Base-by-base conservation (phyloP, 1,284 basidiomycete species). In the Papiliotrema laurentii region DNA sequence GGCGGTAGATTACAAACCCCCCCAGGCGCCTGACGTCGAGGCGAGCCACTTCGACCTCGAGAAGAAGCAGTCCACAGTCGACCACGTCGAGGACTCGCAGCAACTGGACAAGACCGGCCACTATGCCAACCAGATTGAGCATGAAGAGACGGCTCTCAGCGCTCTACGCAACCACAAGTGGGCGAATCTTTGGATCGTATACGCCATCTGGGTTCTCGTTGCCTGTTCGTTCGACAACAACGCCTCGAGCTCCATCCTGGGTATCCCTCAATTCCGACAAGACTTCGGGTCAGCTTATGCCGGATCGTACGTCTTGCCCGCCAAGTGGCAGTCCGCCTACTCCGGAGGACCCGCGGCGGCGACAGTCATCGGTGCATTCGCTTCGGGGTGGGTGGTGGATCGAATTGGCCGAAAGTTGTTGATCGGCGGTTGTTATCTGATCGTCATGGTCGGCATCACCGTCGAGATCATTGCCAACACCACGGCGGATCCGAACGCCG, bases 291-390 rank as follows among this genome's bases (percentile, higher is more conserved):
- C 19, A 18, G 14, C 24, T 5, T 40, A 41, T 21, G 38, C 11
- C 11, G 46, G 38, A 1, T 9, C 9, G 2, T 49, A 43, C 22
- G 34, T 36, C 24, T 26, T 49, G 25, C 41, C 40, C 7, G 47
- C 47, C n/a, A 49, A 43, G n/a, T 49, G 47, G 47, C 47, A 49
- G 21, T 43, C 47, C 19, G 47, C 47, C 24, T 47, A 41, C 28
- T 41, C 38, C 5, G 42, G 42, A 1, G 47, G 47, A 3, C 42
- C 42, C 10, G 47, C 47, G 19, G 47, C 47, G 10, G 34, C 40
- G 9, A 26, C 27, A 9, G 39, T 47, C 27, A 27, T 49, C 24
- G 47, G 47, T 21, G 28, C 47, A 10, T 43, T 49, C 26, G 39
- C 30, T 14, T 40, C 28, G 18, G 46, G 46, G 18, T 34, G 38